Conservation (phyloP, 164 flowering plant species). For the Annona squamosa region DNA sequence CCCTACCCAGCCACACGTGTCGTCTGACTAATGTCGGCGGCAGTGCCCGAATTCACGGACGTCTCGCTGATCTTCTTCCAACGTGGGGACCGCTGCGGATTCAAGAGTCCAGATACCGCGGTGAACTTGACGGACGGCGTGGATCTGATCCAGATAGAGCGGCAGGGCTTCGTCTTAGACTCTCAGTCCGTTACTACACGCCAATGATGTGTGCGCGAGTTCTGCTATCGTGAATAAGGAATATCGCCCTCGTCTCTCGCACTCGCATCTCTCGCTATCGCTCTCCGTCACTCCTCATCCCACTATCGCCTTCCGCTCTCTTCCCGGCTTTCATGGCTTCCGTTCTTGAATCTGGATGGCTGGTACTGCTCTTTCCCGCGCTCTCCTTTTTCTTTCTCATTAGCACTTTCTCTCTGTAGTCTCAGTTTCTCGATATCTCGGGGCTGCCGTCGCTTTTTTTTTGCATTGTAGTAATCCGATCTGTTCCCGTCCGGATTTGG, state of each 20-base stretch:
- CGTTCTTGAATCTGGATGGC: constrained; percentile 36
- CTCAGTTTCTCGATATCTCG: not conserved
- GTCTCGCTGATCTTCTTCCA: too few relatives aligned
- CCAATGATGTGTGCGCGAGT: not conserved
- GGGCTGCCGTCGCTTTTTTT: not conserved
- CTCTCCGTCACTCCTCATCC: not conserved
- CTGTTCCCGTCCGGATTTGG: not conserved
- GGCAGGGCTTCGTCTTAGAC: not conserved
- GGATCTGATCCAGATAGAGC: not conserved
- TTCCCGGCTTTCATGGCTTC: constrained; percentile 27
- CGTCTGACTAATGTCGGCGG: too few relatives aligned
- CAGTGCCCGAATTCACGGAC: too few relatives aligned
- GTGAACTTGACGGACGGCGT: not conserved
- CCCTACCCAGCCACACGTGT: too few relatives aligned
- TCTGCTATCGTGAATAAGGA: not conserved
- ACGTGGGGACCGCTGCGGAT: not conserved
- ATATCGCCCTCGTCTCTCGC: not conserved
- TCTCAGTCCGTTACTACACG: not conserved
- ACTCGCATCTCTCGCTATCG: not conserved
- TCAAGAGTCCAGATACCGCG: not conserved
- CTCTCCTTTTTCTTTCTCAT: not conserved
- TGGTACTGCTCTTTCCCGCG: constrained; percentile 13
- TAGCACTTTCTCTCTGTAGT: not conserved
- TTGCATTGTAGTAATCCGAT: not conserved
- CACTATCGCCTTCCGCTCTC: not conserved